Evolutionary conservation across 345 rosid species (phyloP), one percentile per base, ranked within the genome.

Genomic region (Euclidium syriacum): DNA sequence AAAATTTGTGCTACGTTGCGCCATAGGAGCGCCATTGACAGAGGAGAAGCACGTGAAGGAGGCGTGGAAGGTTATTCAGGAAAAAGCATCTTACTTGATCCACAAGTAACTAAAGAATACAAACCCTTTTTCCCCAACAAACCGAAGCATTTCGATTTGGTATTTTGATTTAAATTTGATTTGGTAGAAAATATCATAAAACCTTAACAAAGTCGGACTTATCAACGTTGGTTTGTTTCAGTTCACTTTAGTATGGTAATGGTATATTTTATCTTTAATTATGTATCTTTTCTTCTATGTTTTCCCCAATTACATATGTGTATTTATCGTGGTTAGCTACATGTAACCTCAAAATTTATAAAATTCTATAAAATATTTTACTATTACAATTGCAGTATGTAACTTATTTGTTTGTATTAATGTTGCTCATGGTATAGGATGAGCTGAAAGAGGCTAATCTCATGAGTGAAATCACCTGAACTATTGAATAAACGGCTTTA

Each of bases 21-120:
- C 94, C 1, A 79, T 88, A 10, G 98, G 95, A 27, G 98, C 95
- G 8, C 94, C 96, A 48, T 55, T 88, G 79, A 92, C 95, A 2
- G 95, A 89, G 68, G 90, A 80, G 73, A 83, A 88, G 58, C 98
- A 88, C 52, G 81, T 92, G 47, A 76, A 58, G 52, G 92, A 78
- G 41, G 87, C 98, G 26, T 91, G 96, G 92, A 77, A 83, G 67
- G 68, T 80, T 55, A 57, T 88, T 58, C 88, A 86, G 74, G 83
- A 74, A 9, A 62, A 82, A 67, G 88, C 90, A 49, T 72, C 90
- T 40, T 29, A 77, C 71, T 75, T 85, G 74, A 73, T 80, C 3
- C 64, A 33, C 67, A 44, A 67, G n/a, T 68, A 58, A 26, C 25
- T 24, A 17, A 24, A 14, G 52, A 29, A 46, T 25, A 24, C 17